A percentile compares a stretch with the other conserved stretches of the same genome.
Conservation (phyloP, 2,329 filamentous ascomycete species). For the Trichoderma sp. region DNA sequence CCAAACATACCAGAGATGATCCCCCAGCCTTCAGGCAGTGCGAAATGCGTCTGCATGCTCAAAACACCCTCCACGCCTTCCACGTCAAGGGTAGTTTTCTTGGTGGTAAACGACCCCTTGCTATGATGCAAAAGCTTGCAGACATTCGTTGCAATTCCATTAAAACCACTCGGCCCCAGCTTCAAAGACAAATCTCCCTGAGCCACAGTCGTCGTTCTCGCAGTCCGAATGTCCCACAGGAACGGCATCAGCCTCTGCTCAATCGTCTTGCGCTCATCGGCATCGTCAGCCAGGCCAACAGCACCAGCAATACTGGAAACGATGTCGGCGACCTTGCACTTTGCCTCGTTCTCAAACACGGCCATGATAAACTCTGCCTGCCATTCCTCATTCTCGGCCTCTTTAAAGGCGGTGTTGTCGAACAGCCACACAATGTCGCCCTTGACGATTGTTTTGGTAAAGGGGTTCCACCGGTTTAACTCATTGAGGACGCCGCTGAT, state of each 20-base stretch:
- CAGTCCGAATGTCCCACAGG: conserved; percentile 72
- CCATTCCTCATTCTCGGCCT: conserved; percentile 58
- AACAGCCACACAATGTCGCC: conserved; percentile 82
- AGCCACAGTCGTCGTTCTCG: conserved; percentile 65
- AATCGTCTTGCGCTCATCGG: conserved; percentile 61
- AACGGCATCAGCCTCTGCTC: conserved; percentile 74
- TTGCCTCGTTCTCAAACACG: conserved; percentile 74
- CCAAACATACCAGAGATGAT: conserved; percentile 66
- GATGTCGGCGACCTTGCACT: conserved; percentile 65
- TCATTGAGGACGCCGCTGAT: conserved; percentile 49
- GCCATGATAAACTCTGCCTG: conserved; percentile 81
- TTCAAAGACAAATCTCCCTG: conserved; percentile 53
- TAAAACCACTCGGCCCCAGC: conserved; percentile 69
- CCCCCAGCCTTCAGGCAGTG: conserved; percentile 77
- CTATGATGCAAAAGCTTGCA: conserved; percentile 49
- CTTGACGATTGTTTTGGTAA: conserved; percentile 60
- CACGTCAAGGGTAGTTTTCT: conserved; percentile 54
- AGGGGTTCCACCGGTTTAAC: conserved; percentile 57
- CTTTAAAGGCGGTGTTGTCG: conserved; percentile 81
- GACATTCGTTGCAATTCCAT: conserved; percentile 70
- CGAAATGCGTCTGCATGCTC: conserved; percentile 71
- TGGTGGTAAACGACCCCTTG: conserved; percentile 47
- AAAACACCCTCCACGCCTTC: conserved; percentile 55
- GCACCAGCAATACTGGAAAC: conserved; percentile 71
- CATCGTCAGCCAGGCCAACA: conserved; percentile 65